These are phyloP conservation scores for Quercus glauca DNA, from an alignment of 306 rosid genomes.

Conservation along the genomic window DNA sequence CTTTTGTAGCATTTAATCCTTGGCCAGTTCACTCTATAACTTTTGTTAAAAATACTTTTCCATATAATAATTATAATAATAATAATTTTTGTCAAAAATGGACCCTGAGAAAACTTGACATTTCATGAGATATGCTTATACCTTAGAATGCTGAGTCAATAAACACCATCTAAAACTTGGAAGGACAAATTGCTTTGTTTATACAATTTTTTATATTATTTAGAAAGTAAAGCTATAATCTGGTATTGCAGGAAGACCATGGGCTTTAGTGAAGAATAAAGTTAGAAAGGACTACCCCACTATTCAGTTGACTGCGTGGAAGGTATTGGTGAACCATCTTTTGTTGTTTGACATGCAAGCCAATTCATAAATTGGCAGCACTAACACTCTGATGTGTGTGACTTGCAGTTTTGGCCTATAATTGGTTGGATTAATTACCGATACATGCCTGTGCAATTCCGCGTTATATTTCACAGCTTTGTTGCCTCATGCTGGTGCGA, in stretches of 20 bases:
- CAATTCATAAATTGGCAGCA: conserved; percentile 9
- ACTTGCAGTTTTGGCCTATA: conserved; percentile 85
- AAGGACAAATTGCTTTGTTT: too few species aligned
- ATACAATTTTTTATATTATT: not conserved
- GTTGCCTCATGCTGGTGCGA: conserved; percentile 79
- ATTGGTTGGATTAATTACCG: conserved; percentile 95
- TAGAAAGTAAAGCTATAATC: conserved; percentile 11
- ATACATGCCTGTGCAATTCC: conserved; percentile 80
- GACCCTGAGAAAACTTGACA: not conserved
- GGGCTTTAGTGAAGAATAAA: conserved; percentile 56
- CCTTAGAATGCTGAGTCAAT: not conserved
- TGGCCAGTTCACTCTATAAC: not conserved
- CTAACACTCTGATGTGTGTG: conserved; percentile 10
- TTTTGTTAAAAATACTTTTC: not conserved
- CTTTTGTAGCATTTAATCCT: not conserved
- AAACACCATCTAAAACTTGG: not conserved
- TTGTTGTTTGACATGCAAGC: not conserved
- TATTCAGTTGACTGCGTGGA: conserved; percentile 88
- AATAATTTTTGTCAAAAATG: not conserved
- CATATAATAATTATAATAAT: too few species aligned
- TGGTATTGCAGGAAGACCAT: conserved; percentile 68
- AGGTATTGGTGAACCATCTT: conserved; percentile 44
- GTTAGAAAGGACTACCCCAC: conserved; percentile 69
- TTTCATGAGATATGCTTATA: not conserved
- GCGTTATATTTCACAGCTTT: conserved; percentile 76